These are phyloP conservation scores for Aureobasidium zeae DNA, from an alignment of 2,329 filamentous ascomycete species.

Conservation along the genomic window DNA sequence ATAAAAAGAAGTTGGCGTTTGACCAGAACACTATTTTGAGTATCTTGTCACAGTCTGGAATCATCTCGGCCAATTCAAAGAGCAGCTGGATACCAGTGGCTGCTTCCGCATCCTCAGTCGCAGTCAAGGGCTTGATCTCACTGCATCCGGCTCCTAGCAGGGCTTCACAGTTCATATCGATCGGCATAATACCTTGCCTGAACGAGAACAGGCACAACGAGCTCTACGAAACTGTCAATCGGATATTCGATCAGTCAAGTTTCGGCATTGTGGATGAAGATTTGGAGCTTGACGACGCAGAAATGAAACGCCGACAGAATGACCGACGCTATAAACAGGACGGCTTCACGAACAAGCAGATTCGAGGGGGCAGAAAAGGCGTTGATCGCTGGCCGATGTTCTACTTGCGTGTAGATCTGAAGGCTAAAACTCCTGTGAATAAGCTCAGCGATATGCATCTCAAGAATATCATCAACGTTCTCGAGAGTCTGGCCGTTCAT, in stretches of 20 bases:
- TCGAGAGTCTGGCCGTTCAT: slow-evolving; percentile 59
- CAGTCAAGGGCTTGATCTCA: slow-evolving; percentile 63
- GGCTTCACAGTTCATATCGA: slow-evolving; percentile 68
- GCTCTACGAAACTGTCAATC: slow-evolving; percentile 71
- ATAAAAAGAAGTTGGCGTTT: slow-evolving; percentile 13
- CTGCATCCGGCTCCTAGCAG: slow-evolving; percentile 60
- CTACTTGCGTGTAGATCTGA: slow-evolving; percentile 56
- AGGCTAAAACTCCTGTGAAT: slow-evolving; percentile 10
- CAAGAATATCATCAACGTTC: slow-evolving; percentile 51
- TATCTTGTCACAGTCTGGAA: slow-evolving; percentile 57
- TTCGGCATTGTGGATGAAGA: slow-evolving; percentile 58
- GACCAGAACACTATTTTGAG: slow-evolving; percentile 30
- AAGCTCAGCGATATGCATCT: slow-evolving; percentile 27
- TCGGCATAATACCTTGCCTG: slow-evolving; percentile 60
- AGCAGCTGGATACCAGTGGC: slow-evolving; percentile 61
- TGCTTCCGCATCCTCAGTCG: slow-evolving; percentile 53
- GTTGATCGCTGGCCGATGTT: slow-evolving; percentile 87
- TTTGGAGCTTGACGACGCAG: slow-evolving; percentile 28
- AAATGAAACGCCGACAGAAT: slow-evolving; percentile 29
- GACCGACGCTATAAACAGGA: slow-evolving; percentile 39
- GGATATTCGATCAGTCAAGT: slow-evolving; percentile 61
- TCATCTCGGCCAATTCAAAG: slow-evolving; percentile 46
- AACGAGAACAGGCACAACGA: slow-evolving; percentile 50
- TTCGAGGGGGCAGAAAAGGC: slow-evolving; percentile 49
- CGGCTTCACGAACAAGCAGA: slow-evolving; percentile 42